Evolutionary conservation across 495 filamentous ascomycete species (phyloP), one percentile per base, ranked within the genome.

Genomic region (Xylaria castorea): DNA sequence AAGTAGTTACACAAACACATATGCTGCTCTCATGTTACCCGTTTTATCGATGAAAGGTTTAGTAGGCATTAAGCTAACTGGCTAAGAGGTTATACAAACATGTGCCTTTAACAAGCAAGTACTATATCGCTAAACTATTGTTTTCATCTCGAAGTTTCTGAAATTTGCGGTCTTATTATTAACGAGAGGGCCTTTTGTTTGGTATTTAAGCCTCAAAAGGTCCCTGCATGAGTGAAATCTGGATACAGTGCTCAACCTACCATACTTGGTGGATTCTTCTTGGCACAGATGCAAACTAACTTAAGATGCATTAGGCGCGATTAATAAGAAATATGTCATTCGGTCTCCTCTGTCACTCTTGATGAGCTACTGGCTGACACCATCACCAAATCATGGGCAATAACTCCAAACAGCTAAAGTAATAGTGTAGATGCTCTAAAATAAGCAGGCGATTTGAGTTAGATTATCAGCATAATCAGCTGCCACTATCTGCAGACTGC

Each of bases 401-500:
- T 61, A 61, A 38, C 11, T 38, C 58, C 58, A 20, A n/a, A 22
- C 18, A 38, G 18, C 34, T 22, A 38, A 22, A n/a, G 30, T 6
- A 38, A 61, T 20, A n/a, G n/a, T n/a, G n/a, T n/a, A 22, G 3
- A 61, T 61, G 34, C 55, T 64, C 61, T 44, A 64, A 64, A 64
- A 42, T 64, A 44, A 42, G 61, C 38, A 64, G 22, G 22, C 36
- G 11, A 50, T 66, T 66, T 66, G 63, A 66, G 25, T 50, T 66
- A 63, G 5, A 42, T 27, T 4, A 65, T 65, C 25, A 27, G 38
- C 42, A 65, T 18, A 34, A 32, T 14, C 25, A 48, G 25, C 27
- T 38, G 12, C 61, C 38, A 44, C 58, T 22, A 30, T 30, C 38
- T 27, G 9, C 38, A 38, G 61, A 44, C 36, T 11, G 36, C 22